phyloP scores from a whole-genome alignment of 768 basidiomycete species.

The Filobasidium wieringae region DNA sequence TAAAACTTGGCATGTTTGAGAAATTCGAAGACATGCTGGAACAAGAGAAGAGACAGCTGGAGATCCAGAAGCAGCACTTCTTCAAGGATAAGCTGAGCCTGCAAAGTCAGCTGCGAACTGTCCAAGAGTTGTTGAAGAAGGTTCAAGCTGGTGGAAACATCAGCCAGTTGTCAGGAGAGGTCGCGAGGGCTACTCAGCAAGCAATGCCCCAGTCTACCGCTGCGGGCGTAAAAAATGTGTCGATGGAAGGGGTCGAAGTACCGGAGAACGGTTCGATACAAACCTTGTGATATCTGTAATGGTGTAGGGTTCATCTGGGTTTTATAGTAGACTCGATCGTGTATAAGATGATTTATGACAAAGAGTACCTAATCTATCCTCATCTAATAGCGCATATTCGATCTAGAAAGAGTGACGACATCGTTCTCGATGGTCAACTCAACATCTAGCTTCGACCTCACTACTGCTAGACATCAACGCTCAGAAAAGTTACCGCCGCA shows the following conservation, averaged over 20 bases:
- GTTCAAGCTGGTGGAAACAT: conserved; percentile 15
- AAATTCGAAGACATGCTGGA: conserved; percentile 88
- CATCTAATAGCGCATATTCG: too few species aligned
- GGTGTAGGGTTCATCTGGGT: too few species aligned
- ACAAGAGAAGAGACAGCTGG: conserved; percentile 72
- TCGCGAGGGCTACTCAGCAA: background rate
- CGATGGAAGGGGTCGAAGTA: background rate
- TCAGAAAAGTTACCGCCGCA: too few species aligned
- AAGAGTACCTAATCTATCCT: too few species aligned
- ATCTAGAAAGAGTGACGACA: too few species aligned
- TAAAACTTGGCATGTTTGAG: conserved; percentile 92
- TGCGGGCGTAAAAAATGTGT: background rate
- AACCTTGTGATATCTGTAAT: too few species aligned
- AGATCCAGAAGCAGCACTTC: conserved; percentile 66
- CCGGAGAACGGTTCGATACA: background rate
- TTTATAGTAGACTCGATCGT: too few species aligned
- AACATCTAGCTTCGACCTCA: too few species aligned
- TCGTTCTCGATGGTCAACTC: too few species aligned
- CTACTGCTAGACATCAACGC: too few species aligned
- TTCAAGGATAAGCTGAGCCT: conserved; percentile 55
- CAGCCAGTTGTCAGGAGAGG: background rate
- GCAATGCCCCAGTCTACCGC: background rate
- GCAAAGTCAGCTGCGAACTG: conserved; percentile 27
- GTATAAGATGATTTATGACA: too few species aligned
- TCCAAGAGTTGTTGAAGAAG: conserved; percentile 27